Evolutionary conservation across 306 rosid species (phyloP).

Genomic region (Fragaria iinumae): DNA sequence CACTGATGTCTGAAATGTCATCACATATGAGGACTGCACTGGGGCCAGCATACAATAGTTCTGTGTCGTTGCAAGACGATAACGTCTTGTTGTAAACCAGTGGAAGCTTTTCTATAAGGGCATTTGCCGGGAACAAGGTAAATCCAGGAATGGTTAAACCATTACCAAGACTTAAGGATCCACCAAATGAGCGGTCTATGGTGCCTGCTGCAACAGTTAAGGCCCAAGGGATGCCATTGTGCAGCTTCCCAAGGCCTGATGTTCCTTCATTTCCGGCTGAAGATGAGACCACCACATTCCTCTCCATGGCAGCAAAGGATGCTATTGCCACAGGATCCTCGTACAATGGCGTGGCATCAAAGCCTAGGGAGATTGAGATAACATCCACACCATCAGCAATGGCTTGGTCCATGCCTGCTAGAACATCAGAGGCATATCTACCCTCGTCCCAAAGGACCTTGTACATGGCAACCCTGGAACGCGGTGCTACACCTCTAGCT

Average conservation of each 20-base stretch:
- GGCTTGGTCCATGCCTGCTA: conserved; percentile 34
- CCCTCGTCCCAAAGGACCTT: conserved; percentile 27
- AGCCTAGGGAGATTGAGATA: conserved; percentile 20
- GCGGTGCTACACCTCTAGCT: conserved; percentile 34
- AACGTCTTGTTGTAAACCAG: conserved; percentile 23
- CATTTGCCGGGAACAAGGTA: conserved; percentile 26
- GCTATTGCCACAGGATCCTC: conserved; percentile 29
- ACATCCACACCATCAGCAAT: conserved; percentile 36
- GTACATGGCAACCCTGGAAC: conserved; percentile 25
- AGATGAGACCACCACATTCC: conserved; percentile 23
- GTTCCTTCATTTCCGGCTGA: conserved; percentile 30
- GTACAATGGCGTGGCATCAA: not conserved
- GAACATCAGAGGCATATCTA: conserved; percentile 24
- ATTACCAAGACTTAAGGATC: conserved; percentile 26
- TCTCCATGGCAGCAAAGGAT: conserved; percentile 33
- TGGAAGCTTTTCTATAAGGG: conserved; percentile 7
- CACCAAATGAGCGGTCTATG: conserved; percentile 24
- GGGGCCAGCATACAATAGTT: not conserved
- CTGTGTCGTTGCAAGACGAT: conserved; percentile 24
- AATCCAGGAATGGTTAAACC: conserved; percentile 22
- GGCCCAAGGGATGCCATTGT: conserved; percentile 33
- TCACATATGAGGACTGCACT: conserved; percentile 20
- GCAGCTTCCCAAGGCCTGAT: not conserved
- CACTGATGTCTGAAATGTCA: not conserved
- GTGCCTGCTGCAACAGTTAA: conserved; percentile 33